Percentiles rank a stretch among this genome's conserved stretches.
These are phyloP conservation scores for Phoma herbarum DNA, from an alignment of 2,329 filamentous ascomycete species.

Conservation along the genomic window DNA sequence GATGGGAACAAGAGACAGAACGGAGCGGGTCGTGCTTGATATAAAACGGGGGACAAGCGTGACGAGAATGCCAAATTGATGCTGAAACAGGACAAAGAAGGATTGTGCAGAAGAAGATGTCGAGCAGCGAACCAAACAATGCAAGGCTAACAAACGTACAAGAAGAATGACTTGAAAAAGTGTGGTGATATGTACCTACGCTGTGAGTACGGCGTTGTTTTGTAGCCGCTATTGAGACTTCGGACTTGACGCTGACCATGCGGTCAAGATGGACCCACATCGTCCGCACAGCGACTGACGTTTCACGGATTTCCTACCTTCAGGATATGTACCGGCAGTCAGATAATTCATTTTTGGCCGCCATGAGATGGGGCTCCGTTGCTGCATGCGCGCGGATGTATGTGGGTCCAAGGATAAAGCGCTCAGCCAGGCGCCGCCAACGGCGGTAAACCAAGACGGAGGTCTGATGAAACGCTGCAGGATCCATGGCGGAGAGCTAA, in stretches of 20 bases:
- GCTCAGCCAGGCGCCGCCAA: not conserved
- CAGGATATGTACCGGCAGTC: not conserved
- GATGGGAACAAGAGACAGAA: not conserved
- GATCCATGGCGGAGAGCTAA: not conserved
- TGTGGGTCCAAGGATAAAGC: not conserved
- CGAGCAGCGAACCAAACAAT: slow-evolving; percentile 1
- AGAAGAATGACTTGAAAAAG: not conserved
- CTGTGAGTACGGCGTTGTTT: not conserved
- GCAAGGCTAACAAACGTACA: not conserved
- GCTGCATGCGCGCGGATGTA: not conserved
- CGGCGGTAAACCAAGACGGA: not conserved
- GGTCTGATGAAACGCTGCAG: not conserved
- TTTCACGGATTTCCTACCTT: not conserved
- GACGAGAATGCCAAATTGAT: not conserved
- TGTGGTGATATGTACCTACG: not conserved
- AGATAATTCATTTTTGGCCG: not conserved
- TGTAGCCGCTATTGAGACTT: not conserved
- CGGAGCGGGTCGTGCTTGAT: slow-evolving; percentile 4
- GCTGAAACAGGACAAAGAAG: slow-evolving; percentile 8
- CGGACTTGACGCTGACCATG: slow-evolving; percentile 15
- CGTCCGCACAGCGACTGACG: not conserved
- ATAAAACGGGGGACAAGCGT: slow-evolving; percentile 8
- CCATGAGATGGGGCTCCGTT: not conserved
- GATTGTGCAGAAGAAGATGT: not conserved
- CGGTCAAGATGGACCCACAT: slow-evolving; percentile 4